phyloP scores from a whole-genome alignment of 257 asterid genomes.

The Thymus quinquecostatus region DNA sequence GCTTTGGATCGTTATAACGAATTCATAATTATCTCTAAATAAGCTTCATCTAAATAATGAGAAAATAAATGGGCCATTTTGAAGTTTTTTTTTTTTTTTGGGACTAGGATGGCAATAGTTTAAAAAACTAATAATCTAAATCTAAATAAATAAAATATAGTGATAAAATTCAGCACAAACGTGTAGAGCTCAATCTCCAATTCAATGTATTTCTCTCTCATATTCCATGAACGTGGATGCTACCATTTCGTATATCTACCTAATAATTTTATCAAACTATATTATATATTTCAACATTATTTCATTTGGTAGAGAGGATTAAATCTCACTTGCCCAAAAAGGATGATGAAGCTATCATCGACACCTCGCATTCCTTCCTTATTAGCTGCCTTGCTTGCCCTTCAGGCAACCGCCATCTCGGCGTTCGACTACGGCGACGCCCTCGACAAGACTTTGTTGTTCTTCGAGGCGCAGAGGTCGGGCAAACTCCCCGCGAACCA shows the following conservation, averaged over 20 bases:
- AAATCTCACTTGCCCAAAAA: background rate
- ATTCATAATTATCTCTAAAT: too few species aligned
- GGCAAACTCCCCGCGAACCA: constrained; percentile 58
- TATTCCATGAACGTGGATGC: constrained; percentile 52
- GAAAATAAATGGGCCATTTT: too few species aligned
- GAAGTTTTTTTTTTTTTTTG: too few species aligned
- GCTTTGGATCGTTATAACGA: too few species aligned
- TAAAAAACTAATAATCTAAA: too few species aligned
- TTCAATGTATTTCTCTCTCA: background rate
- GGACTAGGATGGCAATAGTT: too few species aligned
- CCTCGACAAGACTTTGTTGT: constrained; percentile 56
- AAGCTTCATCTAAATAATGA: too few species aligned
- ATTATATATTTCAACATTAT: background rate
- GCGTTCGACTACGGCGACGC: constrained; percentile 61
- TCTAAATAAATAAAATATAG: too few species aligned
- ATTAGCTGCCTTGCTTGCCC: constrained; percentile 39
- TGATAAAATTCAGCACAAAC: constrained; percentile 20
- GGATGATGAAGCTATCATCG: constrained; percentile 35
- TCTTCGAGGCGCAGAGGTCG: constrained; percentile 72
- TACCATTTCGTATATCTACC: constrained; percentile 27
- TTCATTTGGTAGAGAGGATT: background rate
- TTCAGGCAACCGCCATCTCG: constrained; percentile 29
- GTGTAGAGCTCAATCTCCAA: constrained; percentile 51
- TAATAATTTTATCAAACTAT: constrained; percentile 7
- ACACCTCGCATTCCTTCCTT: constrained; percentile 35